phyloP scores from a whole-genome alignment of 2,329 filamentous ascomycete genomes.

The Orbilia ellipsospora region DNA sequence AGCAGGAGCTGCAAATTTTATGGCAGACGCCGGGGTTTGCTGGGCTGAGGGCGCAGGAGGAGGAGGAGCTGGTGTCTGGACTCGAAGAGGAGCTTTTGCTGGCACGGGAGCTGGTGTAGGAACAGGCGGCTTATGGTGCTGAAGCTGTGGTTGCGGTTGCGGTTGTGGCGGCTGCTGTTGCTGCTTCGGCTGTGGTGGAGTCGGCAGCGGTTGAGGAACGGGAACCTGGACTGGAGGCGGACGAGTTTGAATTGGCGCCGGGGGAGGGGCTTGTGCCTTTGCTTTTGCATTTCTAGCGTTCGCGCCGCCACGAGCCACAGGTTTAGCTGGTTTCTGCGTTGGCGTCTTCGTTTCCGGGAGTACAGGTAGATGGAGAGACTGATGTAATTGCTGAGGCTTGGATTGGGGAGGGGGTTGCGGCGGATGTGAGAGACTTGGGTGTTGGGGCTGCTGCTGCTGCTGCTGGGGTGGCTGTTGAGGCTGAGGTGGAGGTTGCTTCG shows the following conservation, averaged over 20 bases:
- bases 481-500: conserved; percentile 13
- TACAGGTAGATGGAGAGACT: conserved; percentile 43
- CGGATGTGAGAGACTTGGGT: conserved; percentile 41
- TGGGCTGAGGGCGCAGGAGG: conserved; percentile 26
- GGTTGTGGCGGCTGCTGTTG: conserved; percentile 56
- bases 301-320: conserved; percentile 29
- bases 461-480: conserved; percentile 25
- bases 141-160: conserved; percentile 55
- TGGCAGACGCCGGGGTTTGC: conserved; percentile 29
- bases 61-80: conserved; percentile 40
- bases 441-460: conserved; percentile 23
- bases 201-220: conserved; percentile 52
- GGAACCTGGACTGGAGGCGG: conserved; percentile 35
- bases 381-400: conserved; percentile 44
- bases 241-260: conserved; percentile 16
- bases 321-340: conserved; percentile 38
- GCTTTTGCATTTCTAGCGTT: conserved; percentile 38
- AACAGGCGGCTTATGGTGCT: conserved; percentile 59
- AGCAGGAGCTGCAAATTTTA: conserved; percentile 50
- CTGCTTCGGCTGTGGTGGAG: conserved; percentile 55
- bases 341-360: conserved; percentile 44
- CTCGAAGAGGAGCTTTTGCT: conserved; percentile 28
- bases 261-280: conserved; percentile 36
- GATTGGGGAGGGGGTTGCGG: conserved; percentile 30
- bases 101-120: conserved; percentile 37